phyloP scores from a whole-genome alignment of 345 rosid genomes.

The Heritiera fomes region DNA sequence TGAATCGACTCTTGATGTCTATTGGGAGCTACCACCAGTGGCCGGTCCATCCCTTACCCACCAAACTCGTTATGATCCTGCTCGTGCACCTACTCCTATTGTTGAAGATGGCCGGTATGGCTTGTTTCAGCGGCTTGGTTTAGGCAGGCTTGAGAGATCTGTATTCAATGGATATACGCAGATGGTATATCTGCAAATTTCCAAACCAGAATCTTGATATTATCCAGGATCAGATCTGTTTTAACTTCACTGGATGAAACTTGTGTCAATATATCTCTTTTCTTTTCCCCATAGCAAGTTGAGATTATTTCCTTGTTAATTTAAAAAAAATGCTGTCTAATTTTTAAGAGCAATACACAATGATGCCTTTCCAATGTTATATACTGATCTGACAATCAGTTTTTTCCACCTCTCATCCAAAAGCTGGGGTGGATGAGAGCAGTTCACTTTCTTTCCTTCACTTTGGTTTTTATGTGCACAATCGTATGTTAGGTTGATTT shows the following conservation, averaged over 20 bases:
- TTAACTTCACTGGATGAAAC: slow-evolving; percentile 19
- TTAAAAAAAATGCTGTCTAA: not conserved
- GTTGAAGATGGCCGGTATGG: slow-evolving; percentile 89
- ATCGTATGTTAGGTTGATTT: not conserved
- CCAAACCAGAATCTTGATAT: slow-evolving; percentile 52
- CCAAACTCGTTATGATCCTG: slow-evolving; percentile 90
- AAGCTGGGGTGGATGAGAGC: not conserved
- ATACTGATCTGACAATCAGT: not conserved
- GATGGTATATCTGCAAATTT: slow-evolving; percentile 88
- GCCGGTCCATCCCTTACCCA: slow-evolving; percentile 98
- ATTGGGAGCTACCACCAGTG: slow-evolving; percentile 95
- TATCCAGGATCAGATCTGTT: slow-evolving; percentile 16
- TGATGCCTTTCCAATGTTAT: slow-evolving; percentile 11
- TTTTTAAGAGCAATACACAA: not conserved
- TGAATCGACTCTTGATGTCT: slow-evolving; percentile 79
- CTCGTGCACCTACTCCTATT: slow-evolving; percentile 67
- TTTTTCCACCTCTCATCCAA: not conserved
- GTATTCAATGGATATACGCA: slow-evolving; percentile 97
- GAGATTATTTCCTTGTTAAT: not conserved
- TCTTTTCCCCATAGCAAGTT: slow-evolving; percentile 19
- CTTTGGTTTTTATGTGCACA: not conserved
- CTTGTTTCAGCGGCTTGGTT: slow-evolving; percentile 73
- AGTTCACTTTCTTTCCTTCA: not conserved
- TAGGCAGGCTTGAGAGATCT: slow-evolving; percentile 66
- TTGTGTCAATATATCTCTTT: not conserved